phyloP scores from a whole-genome alignment of 495 filamentous ascomycete genomes.

The Aspergillus leporis region DNA sequence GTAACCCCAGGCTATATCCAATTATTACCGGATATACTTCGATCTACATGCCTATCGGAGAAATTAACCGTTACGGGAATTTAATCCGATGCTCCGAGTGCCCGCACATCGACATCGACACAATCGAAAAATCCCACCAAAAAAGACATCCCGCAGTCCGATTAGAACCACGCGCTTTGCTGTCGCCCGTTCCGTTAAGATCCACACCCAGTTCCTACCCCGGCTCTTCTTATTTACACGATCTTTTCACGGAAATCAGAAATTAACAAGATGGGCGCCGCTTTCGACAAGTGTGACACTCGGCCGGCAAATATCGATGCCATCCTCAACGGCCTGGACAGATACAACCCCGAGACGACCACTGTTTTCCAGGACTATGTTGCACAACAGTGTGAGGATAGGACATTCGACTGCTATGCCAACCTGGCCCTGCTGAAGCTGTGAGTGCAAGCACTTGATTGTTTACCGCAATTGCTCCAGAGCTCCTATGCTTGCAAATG shows the following conservation, averaged over 20 bases:
- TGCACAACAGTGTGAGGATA: conserved; percentile 88
- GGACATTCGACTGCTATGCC: conserved; percentile 92
- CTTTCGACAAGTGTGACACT: conserved; percentile 57
- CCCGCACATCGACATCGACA: conserved; percentile 30
- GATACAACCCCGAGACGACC: conserved; percentile 98
- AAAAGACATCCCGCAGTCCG: conserved; percentile 32
- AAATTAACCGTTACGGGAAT: conserved; percentile 27
- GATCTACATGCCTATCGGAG: conserved; percentile 22
- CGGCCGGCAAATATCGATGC: conserved; percentile 86
- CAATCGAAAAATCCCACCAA: conserved; percentile 47
- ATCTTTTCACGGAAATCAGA: background rate
- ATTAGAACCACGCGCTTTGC: conserved; percentile 11
- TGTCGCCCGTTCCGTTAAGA: conserved; percentile 5
- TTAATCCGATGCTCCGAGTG: conserved; percentile 16
- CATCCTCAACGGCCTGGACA: conserved; percentile 91
- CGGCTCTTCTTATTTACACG: conserved; percentile 2
- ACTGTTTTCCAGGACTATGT: conserved; percentile 94
- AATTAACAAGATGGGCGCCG: conserved; percentile 45
- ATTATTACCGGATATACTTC: conserved; percentile 1
- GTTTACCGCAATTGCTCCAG: conserved; percentile 2
- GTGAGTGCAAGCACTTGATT: conserved; percentile 59
- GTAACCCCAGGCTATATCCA: background rate
- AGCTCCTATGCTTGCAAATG: conserved; percentile 6
- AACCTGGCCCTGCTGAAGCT: conserved; percentile 96
- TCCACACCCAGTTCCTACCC: conserved; percentile 1